Percentiles rank a stretch among this genome's conserved stretches.
These are phyloP conservation scores for Capronia coronata DNA, from an alignment of 2,329 filamentous ascomycete genomes.

Conservation along the genomic window DNA sequence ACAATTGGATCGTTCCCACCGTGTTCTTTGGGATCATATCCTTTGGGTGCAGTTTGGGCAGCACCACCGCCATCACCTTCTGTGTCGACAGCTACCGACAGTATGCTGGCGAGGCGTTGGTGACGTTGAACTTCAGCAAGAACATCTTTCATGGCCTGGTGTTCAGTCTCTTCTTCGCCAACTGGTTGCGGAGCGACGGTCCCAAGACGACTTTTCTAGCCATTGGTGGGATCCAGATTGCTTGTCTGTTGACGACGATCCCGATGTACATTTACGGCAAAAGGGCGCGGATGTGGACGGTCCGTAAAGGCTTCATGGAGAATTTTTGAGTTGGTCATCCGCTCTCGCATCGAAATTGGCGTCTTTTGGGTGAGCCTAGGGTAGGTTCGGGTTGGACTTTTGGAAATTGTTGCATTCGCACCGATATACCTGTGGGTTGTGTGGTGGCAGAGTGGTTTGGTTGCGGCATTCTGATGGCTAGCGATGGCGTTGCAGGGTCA, in stretches of 20 bases:
- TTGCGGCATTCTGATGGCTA: too few relatives aligned
- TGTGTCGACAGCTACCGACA: slow-evolving; percentile 88
- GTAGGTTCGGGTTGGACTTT: too few relatives aligned
- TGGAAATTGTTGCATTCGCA: too few relatives aligned
- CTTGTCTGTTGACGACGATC: slow-evolving; percentile 65
- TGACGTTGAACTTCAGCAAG: slow-evolving; percentile 91
- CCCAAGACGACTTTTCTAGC: slow-evolving; percentile 72
- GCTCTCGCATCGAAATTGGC: too few relatives aligned
- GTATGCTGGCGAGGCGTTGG: slow-evolving; percentile 87
- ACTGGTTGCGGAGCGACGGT: slow-evolving; percentile 72
- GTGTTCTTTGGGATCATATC: slow-evolving; percentile 87
- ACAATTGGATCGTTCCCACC: slow-evolving; percentile 86
- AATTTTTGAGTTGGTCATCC: slow-evolving; percentile 47
- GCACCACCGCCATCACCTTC: slow-evolving; percentile 88
- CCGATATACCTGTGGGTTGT: too few relatives aligned
- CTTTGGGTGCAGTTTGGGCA: slow-evolving; percentile 84
- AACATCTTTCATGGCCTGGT: slow-evolving; percentile 87
- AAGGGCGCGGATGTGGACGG: slow-evolving; percentile 87
- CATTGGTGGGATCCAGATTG: slow-evolving; percentile 78
- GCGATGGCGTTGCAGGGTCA: too few relatives aligned
- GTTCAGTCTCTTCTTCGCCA: slow-evolving; percentile 80
- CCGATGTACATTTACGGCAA: slow-evolving; percentile 96
- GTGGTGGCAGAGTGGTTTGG: too few relatives aligned
- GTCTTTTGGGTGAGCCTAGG: too few relatives aligned
- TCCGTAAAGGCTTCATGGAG: slow-evolving; percentile 79